phyloP scores from a whole-genome alignment of 768 basidiomycete species.

The Collybia mongolica region DNA sequence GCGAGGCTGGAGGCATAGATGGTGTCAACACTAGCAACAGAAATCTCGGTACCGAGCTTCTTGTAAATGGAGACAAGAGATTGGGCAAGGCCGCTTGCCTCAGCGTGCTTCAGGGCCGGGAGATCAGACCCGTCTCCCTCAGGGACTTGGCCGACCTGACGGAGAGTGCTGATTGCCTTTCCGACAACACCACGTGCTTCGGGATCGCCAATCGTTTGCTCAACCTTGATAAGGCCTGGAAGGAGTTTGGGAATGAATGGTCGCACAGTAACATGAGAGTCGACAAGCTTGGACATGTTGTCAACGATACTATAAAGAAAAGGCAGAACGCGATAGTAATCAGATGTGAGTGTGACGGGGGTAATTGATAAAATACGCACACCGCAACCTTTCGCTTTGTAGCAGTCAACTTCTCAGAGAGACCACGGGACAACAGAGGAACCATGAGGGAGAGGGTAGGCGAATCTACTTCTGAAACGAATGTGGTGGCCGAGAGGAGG shows the following conservation, averaged over 20 bases:
- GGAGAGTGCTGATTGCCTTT: constrained; percentile 93
- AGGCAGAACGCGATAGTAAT: constrained; percentile 10
- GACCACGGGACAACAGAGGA: constrained; percentile 91
- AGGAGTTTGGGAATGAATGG: constrained; percentile 96
- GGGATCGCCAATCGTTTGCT: constrained; percentile 93
- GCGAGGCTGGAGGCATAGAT: constrained; percentile 80
- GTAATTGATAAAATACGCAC: constrained; percentile 50
- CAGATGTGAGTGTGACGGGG: constrained; percentile 4
- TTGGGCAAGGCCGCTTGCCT: constrained; percentile 63
- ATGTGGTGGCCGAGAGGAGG: constrained; percentile 96
- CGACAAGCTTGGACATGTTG: constrained; percentile 99
- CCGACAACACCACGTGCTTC: constrained; percentile 93
- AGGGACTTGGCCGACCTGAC: constrained; percentile 91
- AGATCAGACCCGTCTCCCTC: constrained; percentile 89
- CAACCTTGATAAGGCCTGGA: constrained; percentile 94
- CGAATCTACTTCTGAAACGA: constrained; percentile 99
- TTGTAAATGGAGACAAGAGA: constrained; percentile 79
- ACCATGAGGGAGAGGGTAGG: constrained; percentile 98
- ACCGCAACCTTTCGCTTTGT: constrained; percentile 98
- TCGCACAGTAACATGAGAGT: constrained; percentile 91
- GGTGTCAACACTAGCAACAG: constrained; percentile 53
- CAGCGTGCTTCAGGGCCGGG: constrained; percentile 77
- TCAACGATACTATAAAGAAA: constrained; percentile 80
- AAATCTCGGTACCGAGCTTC: constrained; percentile 68
- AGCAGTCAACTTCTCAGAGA: constrained; percentile 91